Evolutionary conservation across 169 alveolate genomes (phyloP).

Genomic region (Plasmodium falciparum): DNA sequence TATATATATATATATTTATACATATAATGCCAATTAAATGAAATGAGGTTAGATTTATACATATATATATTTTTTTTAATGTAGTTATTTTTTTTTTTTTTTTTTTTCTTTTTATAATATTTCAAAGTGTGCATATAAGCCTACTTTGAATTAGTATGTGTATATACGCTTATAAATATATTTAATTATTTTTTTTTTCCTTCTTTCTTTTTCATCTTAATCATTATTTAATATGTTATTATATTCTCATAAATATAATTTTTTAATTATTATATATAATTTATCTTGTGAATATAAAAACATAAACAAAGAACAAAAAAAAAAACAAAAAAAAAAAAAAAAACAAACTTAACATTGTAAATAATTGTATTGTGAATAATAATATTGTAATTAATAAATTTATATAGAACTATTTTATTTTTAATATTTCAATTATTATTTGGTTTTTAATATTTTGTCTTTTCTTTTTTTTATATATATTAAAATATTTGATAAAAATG

Average conservation of each 20-base stretch:
- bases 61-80: neutral
- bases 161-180: slow-evolving; percentile 7
- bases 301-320: neutral
- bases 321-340: neutral
- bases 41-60: neutral
- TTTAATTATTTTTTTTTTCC: neutral
- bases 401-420: too few species aligned
- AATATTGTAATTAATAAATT: too few species aligned
- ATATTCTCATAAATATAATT: neutral
- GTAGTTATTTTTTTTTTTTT: neutral
- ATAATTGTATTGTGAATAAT: too few species aligned
- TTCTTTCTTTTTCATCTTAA: neutral
- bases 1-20: neutral
- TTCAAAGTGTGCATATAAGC: slow-evolving; percentile 8
- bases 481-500: slow-evolving; percentile 5
- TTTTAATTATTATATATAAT: too few species aligned
- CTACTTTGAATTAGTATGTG: slow-evolving; percentile 6
- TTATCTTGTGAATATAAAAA: neutral
- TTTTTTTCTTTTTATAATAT: neutral
- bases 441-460: neutral
- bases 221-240: too few species aligned
- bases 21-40: neutral
- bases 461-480: neutral
- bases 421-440: too few species aligned
- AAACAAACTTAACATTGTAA: too few species aligned